Base-by-base conservation (phyloP, 2,329 filamentous ascomycete genomes). In the Salinomyces thailandicus region DNA sequence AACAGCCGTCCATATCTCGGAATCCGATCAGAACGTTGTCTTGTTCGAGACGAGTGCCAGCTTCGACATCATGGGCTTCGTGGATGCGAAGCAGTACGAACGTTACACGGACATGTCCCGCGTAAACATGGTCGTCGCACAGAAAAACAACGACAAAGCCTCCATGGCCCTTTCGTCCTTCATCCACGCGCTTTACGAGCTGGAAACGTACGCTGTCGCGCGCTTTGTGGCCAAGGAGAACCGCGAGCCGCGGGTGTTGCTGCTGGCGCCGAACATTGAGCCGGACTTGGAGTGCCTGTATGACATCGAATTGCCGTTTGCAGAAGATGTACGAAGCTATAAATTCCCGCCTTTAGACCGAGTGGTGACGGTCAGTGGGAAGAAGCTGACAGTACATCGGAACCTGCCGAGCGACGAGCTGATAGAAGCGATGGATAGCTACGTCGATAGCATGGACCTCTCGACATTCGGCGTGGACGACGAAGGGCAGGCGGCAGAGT, bases 401-500 rank as follows among this genome's bases (percentile, higher is more conserved):
- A 79, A 93, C 41, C 67, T 98, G 2, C 91, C 91, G 0, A 79
- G 68, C 7, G 71, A 82, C 2, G 75, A 83, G 19, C 69, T 98
- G 16, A 71, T 75, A 36, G 65, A 79, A 33, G 81, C 85, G 1
- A 96, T 98, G 87, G 81, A 79, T 56, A 77, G 85, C 45, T 96
- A 89, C 49, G 85, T 98, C 5, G 85, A 96, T 56, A 77, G 75
- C 5, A 94, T 98, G 89, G 87, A 95, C 51, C 66, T 98, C 2
- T 81, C 80, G 1, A 69, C 60, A 0, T 77, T 80, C 51, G 80
- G 71, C 7, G 72, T 68, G 31, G 81, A 93, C 50, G 83, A 91
- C 31, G 73, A 87, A 29, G 84, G 79, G 9, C 59, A 75, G 7
- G 61, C 64, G 1, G 56, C 63, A 1, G 85, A 95, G 53, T 89